Percentiles rank a stretch among this genome's conserved stretches.
phyloP scores from a whole-genome alignment of 1,284 basidiomycete species.

The Fomitopsis pinicola region DNA sequence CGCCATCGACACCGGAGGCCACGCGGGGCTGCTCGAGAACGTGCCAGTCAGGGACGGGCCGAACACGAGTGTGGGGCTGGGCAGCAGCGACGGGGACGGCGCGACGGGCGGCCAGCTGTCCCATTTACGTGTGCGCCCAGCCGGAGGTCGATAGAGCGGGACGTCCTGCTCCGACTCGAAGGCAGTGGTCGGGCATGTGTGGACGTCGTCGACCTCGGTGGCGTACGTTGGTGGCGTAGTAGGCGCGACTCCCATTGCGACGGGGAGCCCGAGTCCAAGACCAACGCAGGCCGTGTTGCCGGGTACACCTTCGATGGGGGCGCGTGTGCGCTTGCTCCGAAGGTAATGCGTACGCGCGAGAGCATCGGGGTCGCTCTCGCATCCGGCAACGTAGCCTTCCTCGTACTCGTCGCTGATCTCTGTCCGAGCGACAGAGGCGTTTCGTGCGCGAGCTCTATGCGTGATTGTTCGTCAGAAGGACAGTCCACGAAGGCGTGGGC shows the following conservation, averaged over 20 bases:
- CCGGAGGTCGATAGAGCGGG: background rate
- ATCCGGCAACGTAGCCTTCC: background rate
- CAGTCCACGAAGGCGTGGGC: background rate
- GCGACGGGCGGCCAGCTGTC: constrained; percentile 1
- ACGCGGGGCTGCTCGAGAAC: background rate
- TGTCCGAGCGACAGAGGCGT: no score
- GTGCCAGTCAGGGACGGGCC: background rate
- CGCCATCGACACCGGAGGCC: constrained; percentile 1
- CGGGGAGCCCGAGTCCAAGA: background rate
- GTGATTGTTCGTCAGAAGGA: background rate
- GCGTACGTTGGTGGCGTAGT: background rate
- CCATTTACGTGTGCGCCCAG: background rate
- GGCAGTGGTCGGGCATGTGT: background rate
- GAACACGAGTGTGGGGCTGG: background rate
- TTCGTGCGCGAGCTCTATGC: background rate
- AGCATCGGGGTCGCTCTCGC: background rate
- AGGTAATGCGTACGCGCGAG: background rate
- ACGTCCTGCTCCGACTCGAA: background rate
- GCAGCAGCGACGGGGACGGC: background rate
- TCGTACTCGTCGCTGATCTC: background rate
- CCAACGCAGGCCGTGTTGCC: background rate
- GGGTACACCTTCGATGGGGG: background rate
- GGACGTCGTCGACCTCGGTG: background rate
- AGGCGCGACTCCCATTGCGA: background rate
- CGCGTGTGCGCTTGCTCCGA: background rate